These are phyloP conservation scores for Dactylis glomerata DNA, from an alignment of 176 grass and related monocot species.

Conservation along the genomic window DNA sequence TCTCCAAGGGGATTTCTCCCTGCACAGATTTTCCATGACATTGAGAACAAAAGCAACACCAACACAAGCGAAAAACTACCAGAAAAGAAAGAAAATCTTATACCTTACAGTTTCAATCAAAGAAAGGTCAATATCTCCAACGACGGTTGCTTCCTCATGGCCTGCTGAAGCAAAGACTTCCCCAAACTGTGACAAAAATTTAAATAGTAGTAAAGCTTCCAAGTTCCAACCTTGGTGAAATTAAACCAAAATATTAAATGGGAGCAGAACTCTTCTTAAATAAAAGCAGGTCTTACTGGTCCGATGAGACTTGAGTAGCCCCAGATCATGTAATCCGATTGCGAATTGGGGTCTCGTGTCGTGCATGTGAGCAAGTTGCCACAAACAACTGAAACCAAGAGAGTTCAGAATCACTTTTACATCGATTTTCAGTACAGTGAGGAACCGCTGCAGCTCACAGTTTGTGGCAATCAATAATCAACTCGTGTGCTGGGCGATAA, in stretches of 20 bases:
- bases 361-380: slow-evolving; percentile 50
- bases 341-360: slow-evolving; percentile 34
- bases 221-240: background rate
- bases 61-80: background rate
- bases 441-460: background rate
- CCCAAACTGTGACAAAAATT: slow-evolving; percentile 33
- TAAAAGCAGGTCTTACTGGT: slow-evolving; percentile 33
- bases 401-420: background rate
- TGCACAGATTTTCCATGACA: slow-evolving; percentile 15
- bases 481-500: background rate
- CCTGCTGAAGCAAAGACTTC: slow-evolving; percentile 52
- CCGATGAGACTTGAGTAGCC: slow-evolving; percentile 63
- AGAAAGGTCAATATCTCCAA: slow-evolving; percentile 42
- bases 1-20: slow-evolving; percentile 56
- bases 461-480: background rate
- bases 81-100: background rate
- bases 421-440: background rate
- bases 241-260: background rate
- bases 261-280: background rate
- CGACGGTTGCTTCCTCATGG: slow-evolving; percentile 43
- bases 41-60: background rate
- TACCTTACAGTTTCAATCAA: slow-evolving; percentile 36
- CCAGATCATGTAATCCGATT: slow-evolving; percentile 53
- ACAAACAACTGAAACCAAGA: slow-evolving; percentile 49
- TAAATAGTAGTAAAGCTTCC: background rate